Conservation (phyloP, 768 basidiomycete genomes). For the Leucocoprinus leucothites region DNA sequence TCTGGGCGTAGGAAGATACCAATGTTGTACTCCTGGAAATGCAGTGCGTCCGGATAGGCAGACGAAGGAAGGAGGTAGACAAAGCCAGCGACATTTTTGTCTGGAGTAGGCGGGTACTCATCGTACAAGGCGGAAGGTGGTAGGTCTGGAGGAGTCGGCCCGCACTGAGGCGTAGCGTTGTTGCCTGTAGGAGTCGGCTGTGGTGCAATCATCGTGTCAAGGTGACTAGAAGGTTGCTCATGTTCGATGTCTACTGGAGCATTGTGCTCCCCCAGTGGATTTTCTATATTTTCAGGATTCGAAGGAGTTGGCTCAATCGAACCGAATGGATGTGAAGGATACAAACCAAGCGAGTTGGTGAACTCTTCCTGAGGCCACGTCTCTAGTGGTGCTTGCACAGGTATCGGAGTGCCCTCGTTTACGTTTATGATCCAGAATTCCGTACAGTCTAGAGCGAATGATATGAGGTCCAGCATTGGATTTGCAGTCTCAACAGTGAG, state of each 20-base stretch:
- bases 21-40: constrained; percentile 45
- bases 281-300: neutral
- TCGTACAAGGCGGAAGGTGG: neutral
- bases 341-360: neutral
- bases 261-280: neutral
- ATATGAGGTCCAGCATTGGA: constrained; percentile 35
- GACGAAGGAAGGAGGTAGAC: constrained; percentile 37
- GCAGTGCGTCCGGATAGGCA: constrained; percentile 26
- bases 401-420: neutral
- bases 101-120: neutral
- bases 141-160: neutral
- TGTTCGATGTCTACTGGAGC: neutral
- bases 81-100: constrained; percentile 29
- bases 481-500: constrained; percentile 37
- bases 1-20: constrained; percentile 46
- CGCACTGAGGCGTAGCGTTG: neutral
- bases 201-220: too few species aligned
- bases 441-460: constrained; percentile 33
- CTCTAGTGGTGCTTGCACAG: constrained; percentile 7
- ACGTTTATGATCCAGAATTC: constrained; percentile 41
- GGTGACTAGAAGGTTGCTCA: neutral
- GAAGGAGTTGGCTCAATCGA: neutral
- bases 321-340: neutral
- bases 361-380: neutral
- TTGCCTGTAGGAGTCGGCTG: neutral